phyloP scores from a whole-genome alignment of 2,329 filamentous ascomycete species.

The Pseudogymnoascus sp. region DNA sequence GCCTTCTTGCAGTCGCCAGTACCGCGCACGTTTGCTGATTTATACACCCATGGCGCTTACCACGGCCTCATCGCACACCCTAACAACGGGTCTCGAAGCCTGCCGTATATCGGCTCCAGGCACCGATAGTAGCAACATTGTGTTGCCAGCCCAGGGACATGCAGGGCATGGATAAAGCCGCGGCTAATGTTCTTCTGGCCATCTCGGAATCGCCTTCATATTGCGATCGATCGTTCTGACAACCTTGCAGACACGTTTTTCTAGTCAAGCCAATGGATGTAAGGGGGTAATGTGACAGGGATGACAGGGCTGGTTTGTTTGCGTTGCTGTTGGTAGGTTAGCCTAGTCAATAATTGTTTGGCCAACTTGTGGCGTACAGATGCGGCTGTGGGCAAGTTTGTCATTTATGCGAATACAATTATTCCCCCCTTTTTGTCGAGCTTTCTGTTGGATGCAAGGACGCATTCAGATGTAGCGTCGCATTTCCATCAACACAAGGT shows the following conservation, averaged over 20 bases:
- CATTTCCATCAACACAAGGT: background rate
- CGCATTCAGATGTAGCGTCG: background rate
- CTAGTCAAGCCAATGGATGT: background rate
- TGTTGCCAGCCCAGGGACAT: background rate
- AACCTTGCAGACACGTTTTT: slow-evolving; percentile 8
- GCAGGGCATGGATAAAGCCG: background rate
- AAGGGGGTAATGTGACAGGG: background rate
- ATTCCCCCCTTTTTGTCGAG: background rate
- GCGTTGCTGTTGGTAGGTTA: background rate
- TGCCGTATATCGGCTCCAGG: background rate
- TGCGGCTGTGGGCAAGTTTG: background rate
- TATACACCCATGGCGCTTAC: background rate
- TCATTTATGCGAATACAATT: background rate
- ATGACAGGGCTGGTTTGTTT: background rate
- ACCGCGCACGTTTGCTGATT: background rate
- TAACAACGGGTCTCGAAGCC: background rate
- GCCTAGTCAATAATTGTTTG: background rate
- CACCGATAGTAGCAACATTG: background rate
- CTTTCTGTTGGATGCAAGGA: background rate
- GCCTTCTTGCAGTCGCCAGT: background rate
- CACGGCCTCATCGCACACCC: background rate
- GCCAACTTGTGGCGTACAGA: background rate
- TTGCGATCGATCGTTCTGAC: background rate
- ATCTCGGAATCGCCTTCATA: background rate
- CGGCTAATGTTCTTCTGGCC: background rate